Percentiles rank a stretch among this genome's conserved stretches.
Evolutionary conservation across 1,284 basidiomycete genomes (phyloP).

Genomic region (Coniferiporia sulphurascens): DNA sequence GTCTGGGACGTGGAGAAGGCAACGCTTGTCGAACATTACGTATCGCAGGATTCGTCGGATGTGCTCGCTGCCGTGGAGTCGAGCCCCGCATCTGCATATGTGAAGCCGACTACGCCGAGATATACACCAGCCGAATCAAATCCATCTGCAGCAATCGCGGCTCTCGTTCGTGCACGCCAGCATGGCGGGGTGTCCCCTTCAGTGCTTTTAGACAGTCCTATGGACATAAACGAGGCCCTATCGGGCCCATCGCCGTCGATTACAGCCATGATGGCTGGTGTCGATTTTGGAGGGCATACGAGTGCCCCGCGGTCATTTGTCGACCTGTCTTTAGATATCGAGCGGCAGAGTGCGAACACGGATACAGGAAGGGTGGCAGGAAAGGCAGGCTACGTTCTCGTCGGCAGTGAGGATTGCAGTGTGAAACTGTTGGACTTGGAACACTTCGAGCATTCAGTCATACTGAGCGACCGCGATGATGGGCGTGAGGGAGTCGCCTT

Average conservation of each 20-base stretch:
- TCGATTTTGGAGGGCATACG: constrained; percentile 68
- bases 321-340: constrained; percentile 38
- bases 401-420: constrained; percentile 76
- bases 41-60: constrained; percentile 55
- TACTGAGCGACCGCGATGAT: constrained; percentile 66
- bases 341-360: constrained; percentile 12
- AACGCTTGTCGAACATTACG: constrained; percentile 73
- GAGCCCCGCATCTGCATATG: constrained; percentile 41
- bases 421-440: constrained; percentile 82
- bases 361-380: constrained; percentile 35
- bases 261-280: constrained; percentile 58
- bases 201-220: constrained; percentile 19
- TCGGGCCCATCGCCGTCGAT: constrained; percentile 53
- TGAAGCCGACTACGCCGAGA: constrained; percentile 36
- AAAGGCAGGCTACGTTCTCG: constrained; percentile 58
- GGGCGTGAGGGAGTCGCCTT: constrained; percentile 67
- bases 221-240: constrained; percentile 30
- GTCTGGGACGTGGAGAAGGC: constrained; percentile 36
- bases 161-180: constrained; percentile 41
- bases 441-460: constrained; percentile 62
- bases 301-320: constrained; percentile 48
- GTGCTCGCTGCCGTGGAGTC: constrained; percentile 29
- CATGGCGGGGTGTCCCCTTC: constrained; percentile 20
- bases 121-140: constrained; percentile 39
- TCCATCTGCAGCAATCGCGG: constrained; percentile 64